A percentile compares a stretch with the other conserved stretches of the same genome.
These are phyloP conservation scores for Acer negundo DNA, from an alignment of 345 rosid genomes.

Conservation along the genomic window DNA sequence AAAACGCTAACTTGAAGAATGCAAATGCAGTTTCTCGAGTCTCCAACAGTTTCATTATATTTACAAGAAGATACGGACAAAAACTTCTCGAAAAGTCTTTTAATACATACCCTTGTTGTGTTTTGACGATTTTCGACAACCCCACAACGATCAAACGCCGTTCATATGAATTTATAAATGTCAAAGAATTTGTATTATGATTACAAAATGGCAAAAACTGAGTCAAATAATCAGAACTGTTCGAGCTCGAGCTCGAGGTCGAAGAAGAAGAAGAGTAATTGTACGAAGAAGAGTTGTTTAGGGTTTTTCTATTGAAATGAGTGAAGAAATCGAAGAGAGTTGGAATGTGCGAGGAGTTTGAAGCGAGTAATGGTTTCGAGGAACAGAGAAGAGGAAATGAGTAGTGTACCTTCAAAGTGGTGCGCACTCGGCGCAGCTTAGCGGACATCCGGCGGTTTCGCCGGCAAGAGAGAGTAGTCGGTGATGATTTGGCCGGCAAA, in stretches of 20 bases:
- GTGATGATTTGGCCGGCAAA: not conserved
- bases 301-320: slow-evolving; percentile 6
- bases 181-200: slow-evolving; percentile 20
- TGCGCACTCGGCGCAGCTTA: slow-evolving; percentile 29
- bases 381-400: slow-evolving; percentile 11
- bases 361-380: not conserved
- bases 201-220: slow-evolving; percentile 47
- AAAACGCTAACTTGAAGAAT: slow-evolving; percentile 58
- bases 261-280: not conserved
- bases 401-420: slow-evolving; percentile 27
- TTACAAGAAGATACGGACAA: slow-evolving; percentile 47
- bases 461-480: slow-evolving; percentile 7
- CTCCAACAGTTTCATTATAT: slow-evolving; percentile 46
- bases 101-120: slow-evolving; percentile 29
- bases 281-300: slow-evolving; percentile 11
- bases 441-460: slow-evolving; percentile 29
- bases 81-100: slow-evolving; percentile 34
- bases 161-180: slow-evolving; percentile 49
- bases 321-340: not conserved
- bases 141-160: slow-evolving; percentile 54
- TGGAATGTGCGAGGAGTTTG: slow-evolving; percentile 14
- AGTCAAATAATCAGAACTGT: slow-evolving; percentile 28
- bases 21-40: slow-evolving; percentile 56
- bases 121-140: slow-evolving; percentile 50
- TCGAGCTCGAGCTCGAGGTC: slow-evolving; percentile 10